Base-by-base conservation (phyloP, 2,329 filamentous ascomycete species). In the Cladophialophora psammophila region DNA sequence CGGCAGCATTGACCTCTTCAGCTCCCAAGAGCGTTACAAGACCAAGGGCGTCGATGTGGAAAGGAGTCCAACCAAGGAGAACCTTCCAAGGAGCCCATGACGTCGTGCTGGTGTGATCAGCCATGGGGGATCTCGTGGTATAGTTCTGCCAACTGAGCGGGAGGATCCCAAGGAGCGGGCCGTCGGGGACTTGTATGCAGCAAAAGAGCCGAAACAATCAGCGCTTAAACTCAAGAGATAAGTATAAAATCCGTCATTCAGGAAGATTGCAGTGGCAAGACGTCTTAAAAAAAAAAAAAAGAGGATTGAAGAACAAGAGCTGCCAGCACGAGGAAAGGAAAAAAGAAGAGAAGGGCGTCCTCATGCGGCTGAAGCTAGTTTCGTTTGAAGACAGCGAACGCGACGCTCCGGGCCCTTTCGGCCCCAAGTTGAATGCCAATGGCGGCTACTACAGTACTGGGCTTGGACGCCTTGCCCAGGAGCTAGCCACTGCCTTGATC, bases 21-120 rank as follows among this genome's bases (percentile, higher is more conserved):
- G 69, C 69, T 42, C 72, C 72, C n/a, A 74, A 64, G 38, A 73
- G 61, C 10, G 72, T 74, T 34, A 74, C 66, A 8, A 74, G 63
- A 63, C 72, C 72, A 18, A 74, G 68, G 32, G 72, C 72, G 53
- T 73, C 71, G 34, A 73, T 67, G n/a, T 69, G 52, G 54, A 73
- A 73, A 12, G 70, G 70, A 1, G 56, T 15, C 69, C 69, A 70
- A 5, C 67, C 20, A 31, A 48, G 61, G 9, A 71, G 52, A 20
- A 35, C 56, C n/a, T 60, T 45, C 69, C 69, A 71, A 12, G 66
- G 68, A n/a, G 63, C 61, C 65, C 68, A 67, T 8, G 54, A 53
- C 45, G 64, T 63, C 20, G 54, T 52, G 60, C 26, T 8, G 35
- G 35, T 31, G 32, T 26, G 26, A 26, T 13, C 20, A 12, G 59